Evolutionary conservation across 306 rosid genomes (phyloP), one percentile per base, ranked within the genome.

Genomic region (Dryas drummondii): DNA sequence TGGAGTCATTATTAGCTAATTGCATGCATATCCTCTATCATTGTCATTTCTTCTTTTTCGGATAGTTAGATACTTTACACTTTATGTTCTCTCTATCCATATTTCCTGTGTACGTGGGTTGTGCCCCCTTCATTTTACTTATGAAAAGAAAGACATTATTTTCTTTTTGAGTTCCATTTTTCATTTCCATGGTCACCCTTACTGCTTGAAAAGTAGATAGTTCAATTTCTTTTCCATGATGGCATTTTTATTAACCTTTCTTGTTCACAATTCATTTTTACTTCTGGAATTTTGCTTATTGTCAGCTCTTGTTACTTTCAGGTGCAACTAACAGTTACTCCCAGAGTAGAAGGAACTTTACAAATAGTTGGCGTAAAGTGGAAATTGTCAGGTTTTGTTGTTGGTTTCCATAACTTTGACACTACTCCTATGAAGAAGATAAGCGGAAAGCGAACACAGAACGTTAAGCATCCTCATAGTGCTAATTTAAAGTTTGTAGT

Each of bases 321-420:
- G 99, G 94, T 94, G 87, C 96, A 90, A 86, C 86, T 94, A 65
- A 88, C 90, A 32, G 97, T 92, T 56, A 90, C 91, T 77, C 99
- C 99, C 26, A 82, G 69, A 76, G 78, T 79, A 48, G 98, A 90
- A 65, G 98, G 99, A 59, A 73, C 86, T 56, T 89, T 94, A 81
- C 90, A 85, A 81, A 86, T 94, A 84, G 81, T 85, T 76, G 99
- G 99, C 73, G 88, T 90, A 64, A 82, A 86, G 82, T 94, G 99
- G 99, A 94, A 87, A 70, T 82, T 94, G 78, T 92, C 96, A 5
- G 93, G 88, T 73, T 71, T 84, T 50, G 88, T 94, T 78, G 80
- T 87, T 68, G 99, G 99, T 67, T 86, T 89, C 81, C 87, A 87
- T 73, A 85, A 89, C 70, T 92, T 94, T 85, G 93, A 90, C 80